Evolutionary conservation across 495 filamentous ascomycete species (phyloP), one percentile per base, ranked within the genome.

Genomic region (Parachaetomium inaequale): DNA sequence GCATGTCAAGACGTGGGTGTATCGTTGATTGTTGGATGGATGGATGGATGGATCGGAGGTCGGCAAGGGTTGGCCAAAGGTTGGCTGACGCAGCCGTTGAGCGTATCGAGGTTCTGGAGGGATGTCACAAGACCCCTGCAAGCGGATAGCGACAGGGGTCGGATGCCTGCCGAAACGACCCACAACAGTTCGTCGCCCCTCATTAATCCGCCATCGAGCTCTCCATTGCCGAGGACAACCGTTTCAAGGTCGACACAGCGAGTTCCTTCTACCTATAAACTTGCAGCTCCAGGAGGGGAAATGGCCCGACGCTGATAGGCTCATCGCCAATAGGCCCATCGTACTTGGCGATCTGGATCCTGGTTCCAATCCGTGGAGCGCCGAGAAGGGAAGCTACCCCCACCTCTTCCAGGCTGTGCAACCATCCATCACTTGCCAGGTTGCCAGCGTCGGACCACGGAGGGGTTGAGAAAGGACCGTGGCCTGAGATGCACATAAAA

Each of bases 401-500:
- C 36, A 5, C 38, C 23, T 53, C 40, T 55, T n/a, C n/a, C n/a
- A n/a, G n/a, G n/a, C n/a, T 55, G 59, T 65, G 56, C 56, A n/a
- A 63, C 65, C 32, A 53, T 51, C 58, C 47, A 59, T 63, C 51
- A 32, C 55, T 21, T 31, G 34, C 40, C 15, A 46, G n/a, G 26
- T 17, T 40, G 10, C 17, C 36, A 3, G 36, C 36, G 14, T 2
- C 29, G 43, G 51, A 52, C n/a, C n/a, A n/a, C n/a, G 42, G 66
- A 69, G 67, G 69, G 67, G 66, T 67, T 50, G 34, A 50, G 60
- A 59, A 15, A 28, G 43, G 47, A 17, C 6, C 1, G 5, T n/a
- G 59, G 49, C 23, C 4, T 12, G 52, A n/a, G 38, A 61, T 52
- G 50, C 55, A 63, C 58, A 66, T 65, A 71, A 62, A 45, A 72